Base-by-base conservation (phyloP, 2,329 filamentous ascomycete species). In the Fusarium pininemorale region DNA sequence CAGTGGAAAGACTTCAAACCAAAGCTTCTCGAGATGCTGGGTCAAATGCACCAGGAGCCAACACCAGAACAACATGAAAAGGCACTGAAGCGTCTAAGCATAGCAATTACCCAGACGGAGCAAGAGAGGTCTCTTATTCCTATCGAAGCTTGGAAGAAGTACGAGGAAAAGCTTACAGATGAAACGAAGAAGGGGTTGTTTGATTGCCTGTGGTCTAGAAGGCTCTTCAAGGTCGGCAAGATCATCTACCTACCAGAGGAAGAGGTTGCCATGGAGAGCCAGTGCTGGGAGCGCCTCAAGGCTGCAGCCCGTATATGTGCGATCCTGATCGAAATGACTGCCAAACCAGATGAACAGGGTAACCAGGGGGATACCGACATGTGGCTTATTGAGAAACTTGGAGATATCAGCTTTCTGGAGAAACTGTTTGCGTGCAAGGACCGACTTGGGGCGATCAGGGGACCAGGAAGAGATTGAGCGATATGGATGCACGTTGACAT, bases 181-280 rank as follows among this genome's bases (percentile, higher is more conserved):
- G 73, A 70, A 48, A 63, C 63, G 24, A 63, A 75, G 8, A 55
- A 56, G 14, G 32, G 44, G 3, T 45, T 72, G 10, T 57, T 63
- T 22, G 53, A 64, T 13, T 68, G 77, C 60, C 45, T 64, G 26
- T 79, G 76, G 66, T 22, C 55, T 16, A 69, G 76, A 37, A 76
- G 79, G 9, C 72, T 80, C 6, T 39, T 37, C 5, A 74, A 62
- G 24, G 69, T 82, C 37, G 68, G 73, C 18, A 71, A 65, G 20
- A 77, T 82, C 24, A 60, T 79, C 10, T 81, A 75, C 24, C 30
- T 80, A 10, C 60, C 67, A 9, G 81, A 83, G 56, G 81, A 83
- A 69, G 51, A 76, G 39, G 63, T 45, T 13, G 76, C 76, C 7
- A 63, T 82, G 35, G 55, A 50, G 16, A 63, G 47, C 18, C 64